Base-by-base conservation (phyloP, 306 rosid species). In the Vicia faba region DNA sequence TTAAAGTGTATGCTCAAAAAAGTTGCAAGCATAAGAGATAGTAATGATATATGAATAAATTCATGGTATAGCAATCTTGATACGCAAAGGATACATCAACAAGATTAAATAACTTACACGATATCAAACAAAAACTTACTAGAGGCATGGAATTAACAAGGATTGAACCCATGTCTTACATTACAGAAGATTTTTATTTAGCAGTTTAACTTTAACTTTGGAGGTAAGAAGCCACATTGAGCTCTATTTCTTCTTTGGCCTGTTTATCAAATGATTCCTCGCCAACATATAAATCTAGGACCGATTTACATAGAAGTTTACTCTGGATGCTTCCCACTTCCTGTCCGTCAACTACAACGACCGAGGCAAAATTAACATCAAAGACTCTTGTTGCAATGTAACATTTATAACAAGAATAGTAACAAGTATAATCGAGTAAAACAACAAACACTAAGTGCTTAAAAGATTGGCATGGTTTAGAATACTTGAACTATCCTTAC, bases 251-350 rank as follows among this genome's bases (percentile, higher is more conserved):
- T 81, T 88, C 90, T 81, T 90, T 88, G 81, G 97, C 97, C 68
- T 86, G 81, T 69, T 73, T 82, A 75, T 93, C 99, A 72, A 93
- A 93, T 51, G 97, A 80, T 56, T 88, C 96, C 69, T 93, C 90
- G 15, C 99, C 99, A 31, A 90, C 69, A 54, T 88, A 93, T 60
- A 93, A 81, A 83, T 93, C 97, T 71, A 95, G 74, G 58, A 95
- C 71, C 18, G 92, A 88, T 29, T 68, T 79, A 69, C 96, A 95
- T 11, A 95, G 82, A 36, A 88, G 80, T 74, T 85, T 84, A 76
- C 97, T 95, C 78, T 90, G 80, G 64, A 95, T 85, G 73, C 89
- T 88, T 79, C 99, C 97, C 75, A 95, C 91, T 72, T 95, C 96
- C 45, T 90, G 79, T 66, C 97, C 96, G 35, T 95, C 96, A 81